Base-by-base conservation (phyloP, 1,139 yeast species). In the Chernovozyma aurita region DNA sequence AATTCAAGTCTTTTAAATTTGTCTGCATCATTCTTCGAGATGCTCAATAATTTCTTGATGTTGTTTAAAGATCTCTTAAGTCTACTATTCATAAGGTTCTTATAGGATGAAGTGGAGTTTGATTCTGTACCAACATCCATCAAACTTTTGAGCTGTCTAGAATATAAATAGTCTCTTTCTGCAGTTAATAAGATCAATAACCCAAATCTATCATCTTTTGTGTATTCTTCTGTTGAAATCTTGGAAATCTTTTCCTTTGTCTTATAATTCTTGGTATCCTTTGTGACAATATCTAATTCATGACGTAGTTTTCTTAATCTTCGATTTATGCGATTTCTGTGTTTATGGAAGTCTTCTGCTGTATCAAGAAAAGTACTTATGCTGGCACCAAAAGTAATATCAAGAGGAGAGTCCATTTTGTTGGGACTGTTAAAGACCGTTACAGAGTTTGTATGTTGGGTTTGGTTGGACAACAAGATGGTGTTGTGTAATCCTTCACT, bases 81-180 rank as follows among this genome's bases (percentile, higher is more conserved):
- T 57, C 85, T 84, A 27, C 90, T 76, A 12, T 71, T 54, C 52
- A 85, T 65, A 41, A 84, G 73, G 41, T 70, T 73, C 53, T 68
- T 74, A 35, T 73, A 59, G 24, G 68, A 65, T 5, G 75, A 60
- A 0, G 73, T 59, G 26, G 40, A 38, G 28, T 13, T 16, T 18
- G 47, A 53, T 30, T 63, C 70, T 37, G 55, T 64, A 41, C 75
- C 74, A 37, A 79, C 70, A 45, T 80, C 88, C 46, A 79, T 57
- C 37, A 71, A 58, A 17, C 73, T 64, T 44, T 76, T 77, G 39
- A 80, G 69, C 55, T 84, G 90, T 56, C 78, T 69, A 1, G 90
- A 84, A 48, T 74, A 77, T 27, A 86, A 67, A 54, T 80, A 63
- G 45, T 83, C 82, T 48, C 92, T 70, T 55, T 86, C 95, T 1